These are phyloP conservation scores for Tylopilus orsonianus DNA, from an alignment of 1,284 basidiomycete species.

Conservation along the genomic window DNA sequence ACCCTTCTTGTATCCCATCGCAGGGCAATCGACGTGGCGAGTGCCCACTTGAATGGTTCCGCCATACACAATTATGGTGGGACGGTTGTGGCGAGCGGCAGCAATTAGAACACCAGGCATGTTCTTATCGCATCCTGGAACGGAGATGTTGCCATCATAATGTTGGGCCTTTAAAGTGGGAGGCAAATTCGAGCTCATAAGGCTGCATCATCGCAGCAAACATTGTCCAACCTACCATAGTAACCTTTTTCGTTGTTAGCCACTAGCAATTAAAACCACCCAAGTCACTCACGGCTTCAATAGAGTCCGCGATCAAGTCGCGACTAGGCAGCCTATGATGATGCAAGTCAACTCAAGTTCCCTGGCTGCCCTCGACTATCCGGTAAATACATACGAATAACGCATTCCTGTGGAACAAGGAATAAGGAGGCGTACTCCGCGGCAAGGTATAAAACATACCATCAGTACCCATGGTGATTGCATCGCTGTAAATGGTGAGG, in stretches of 20 bases:
- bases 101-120: slow-evolving; percentile 92
- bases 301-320: slow-evolving; percentile 88
- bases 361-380: not conserved
- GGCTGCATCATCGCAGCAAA: not conserved
- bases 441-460: slow-evolving; percentile 43
- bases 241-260: slow-evolving; percentile 46
- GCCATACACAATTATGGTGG: slow-evolving; percentile 84
- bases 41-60: slow-evolving; percentile 80
- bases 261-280: not conserved
- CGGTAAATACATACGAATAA: slow-evolving; percentile 60
- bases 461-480: slow-evolving; percentile 82
- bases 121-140: slow-evolving; percentile 90
- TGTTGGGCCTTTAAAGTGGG: slow-evolving; percentile 71
- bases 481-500: slow-evolving; percentile 50
- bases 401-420: slow-evolving; percentile 59
- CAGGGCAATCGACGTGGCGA: slow-evolving; percentile 77
- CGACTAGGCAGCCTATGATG: slow-evolving; percentile 74
- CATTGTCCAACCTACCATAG: slow-evolving; percentile 47
- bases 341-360: slow-evolving; percentile 1
- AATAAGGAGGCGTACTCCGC: slow-evolving; percentile 4
- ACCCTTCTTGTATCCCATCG: slow-evolving; percentile 75
- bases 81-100: slow-evolving; percentile 79
- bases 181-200: not conserved
- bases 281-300: slow-evolving; percentile 67
- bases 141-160: slow-evolving; percentile 83